Evolutionary conservation across 2,329 filamentous ascomycete genomes (phyloP), one percentile per base, ranked within the genome.

Genomic region (Coniochaeta hoffmannii): DNA sequence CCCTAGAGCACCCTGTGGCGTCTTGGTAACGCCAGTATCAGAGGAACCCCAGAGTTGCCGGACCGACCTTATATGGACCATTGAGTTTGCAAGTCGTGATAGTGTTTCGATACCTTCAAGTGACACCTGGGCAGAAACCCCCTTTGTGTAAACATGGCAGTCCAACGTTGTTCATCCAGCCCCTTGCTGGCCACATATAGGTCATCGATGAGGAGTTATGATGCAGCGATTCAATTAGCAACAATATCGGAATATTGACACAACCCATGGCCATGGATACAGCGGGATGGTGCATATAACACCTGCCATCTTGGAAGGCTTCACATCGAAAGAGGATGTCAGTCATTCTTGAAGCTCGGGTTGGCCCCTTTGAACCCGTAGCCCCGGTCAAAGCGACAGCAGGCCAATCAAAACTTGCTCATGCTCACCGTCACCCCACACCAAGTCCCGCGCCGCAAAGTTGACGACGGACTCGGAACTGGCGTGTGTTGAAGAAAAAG

Each of bases 371-470:
- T 51, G 49, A 19, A 28, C 55, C 46, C 36, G 22, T 15, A 38
- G 51, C 35, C 38, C 72, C 73, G 75, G 72, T 72, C 63, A 61
- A 61, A 22, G 53, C 19, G 22, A 36, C 50, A 49, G 12, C 53
- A 9, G 58, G 62, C 70, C 70, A 72, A 73, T 73, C 59, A 64
- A 72, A 73, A 73, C 70, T 70, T 73, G 71, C 71, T 73, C 71
- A 67, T 49, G 36, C 46, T 53, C 56, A 31, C 52, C 31, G 6
- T n/a, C 7, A 17, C 49, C 49, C 52, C 52, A 53, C 34, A 26
- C 28, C 52, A 4, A 57, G 60, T 51, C 60, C 54, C 56, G 53
- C 58, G 60, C 61, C 19, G 14, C 10, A 31, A 51, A 32, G 49
- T 34, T 24, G 26, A 50, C 24, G 12, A 50, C 44, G 36, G 36